phyloP scores from a whole-genome alignment of 192 early-diverging fungal species.

The Powellomyces hirtus region DNA sequence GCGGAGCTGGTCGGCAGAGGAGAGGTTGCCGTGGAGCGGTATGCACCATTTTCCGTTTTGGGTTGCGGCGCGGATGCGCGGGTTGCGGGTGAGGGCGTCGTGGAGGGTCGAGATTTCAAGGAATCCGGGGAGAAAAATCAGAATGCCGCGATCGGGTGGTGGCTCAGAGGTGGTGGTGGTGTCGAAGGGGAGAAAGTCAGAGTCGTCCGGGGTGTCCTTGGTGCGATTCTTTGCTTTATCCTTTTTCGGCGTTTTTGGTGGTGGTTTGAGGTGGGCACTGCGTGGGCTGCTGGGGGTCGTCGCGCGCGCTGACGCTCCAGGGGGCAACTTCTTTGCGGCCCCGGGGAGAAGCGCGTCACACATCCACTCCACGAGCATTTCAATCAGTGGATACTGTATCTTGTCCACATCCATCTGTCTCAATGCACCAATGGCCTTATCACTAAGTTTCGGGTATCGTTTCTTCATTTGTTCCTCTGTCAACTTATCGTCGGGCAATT shows the following conservation, averaged over 20 bases:
- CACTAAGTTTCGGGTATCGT: conserved; percentile 29
- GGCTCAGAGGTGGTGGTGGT: too few relatives aligned
- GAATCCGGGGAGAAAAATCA: conserved; percentile 15
- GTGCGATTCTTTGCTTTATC: not conserved
- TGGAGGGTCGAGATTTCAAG: conserved; percentile 8
- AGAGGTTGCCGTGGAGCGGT: conserved; percentile 54
- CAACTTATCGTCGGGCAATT: conserved; percentile 28
- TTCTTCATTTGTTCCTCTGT: conserved; percentile 10
- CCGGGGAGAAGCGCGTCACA: conserved; percentile 24
- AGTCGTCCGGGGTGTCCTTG: not conserved
- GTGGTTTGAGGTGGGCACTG: not conserved
- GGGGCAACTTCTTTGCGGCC: not conserved
- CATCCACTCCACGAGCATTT: conserved; percentile 38
- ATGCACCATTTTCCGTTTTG: conserved; percentile 32
- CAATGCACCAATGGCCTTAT: conserved; percentile 25
- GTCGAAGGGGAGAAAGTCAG: not conserved
- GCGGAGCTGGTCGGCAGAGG: conserved; percentile 51
- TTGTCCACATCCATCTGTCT: conserved; percentile 34
- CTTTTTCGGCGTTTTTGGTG: not conserved
- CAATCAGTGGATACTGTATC: conserved; percentile 52
- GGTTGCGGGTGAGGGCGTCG: conserved; percentile 5
- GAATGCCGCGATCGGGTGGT: conserved; percentile 5
- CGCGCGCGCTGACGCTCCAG: not conserved
- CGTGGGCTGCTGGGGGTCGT: not conserved
- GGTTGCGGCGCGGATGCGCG: conserved; percentile 24